These are phyloP conservation scores for Rusavskia elegans DNA, from an alignment of 495 filamentous ascomycete species.

Conservation along the genomic window DNA sequence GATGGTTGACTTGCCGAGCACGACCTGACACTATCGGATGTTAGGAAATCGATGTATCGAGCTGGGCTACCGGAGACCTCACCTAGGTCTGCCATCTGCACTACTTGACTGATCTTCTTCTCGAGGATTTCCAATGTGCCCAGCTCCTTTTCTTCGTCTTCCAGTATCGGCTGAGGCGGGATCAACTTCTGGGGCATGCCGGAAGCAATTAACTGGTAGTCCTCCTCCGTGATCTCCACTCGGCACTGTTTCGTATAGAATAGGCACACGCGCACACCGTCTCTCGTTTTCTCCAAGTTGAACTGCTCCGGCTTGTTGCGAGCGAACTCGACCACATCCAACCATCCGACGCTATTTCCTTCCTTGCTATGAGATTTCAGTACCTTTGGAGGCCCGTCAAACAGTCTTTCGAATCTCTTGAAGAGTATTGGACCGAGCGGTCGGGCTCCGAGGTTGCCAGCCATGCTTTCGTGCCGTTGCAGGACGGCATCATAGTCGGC, in stretches of 20 bases:
- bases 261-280: constrained; percentile 55
- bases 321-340: constrained; percentile 75
- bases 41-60: constrained; percentile 7
- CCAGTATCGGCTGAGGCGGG: constrained; percentile 63
- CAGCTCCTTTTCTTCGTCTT: constrained; percentile 75
- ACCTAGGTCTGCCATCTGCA: constrained; percentile 72
- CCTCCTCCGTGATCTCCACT: constrained; percentile 77
- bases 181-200: constrained; percentile 74
- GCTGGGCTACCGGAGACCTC: constrained; percentile 9
- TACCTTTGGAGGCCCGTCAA: constrained; percentile 63
- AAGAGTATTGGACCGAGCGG: constrained; percentile 69
- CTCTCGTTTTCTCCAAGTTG: constrained; percentile 48
- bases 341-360: constrained; percentile 50
- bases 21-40: constrained; percentile 47
- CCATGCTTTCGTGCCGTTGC: constrained; percentile 71
- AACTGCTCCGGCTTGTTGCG: constrained; percentile 68
- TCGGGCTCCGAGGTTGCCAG: constrained; percentile 69
- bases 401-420: constrained; percentile 71
- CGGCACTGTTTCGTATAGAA: constrained; percentile 67
- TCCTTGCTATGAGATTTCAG: constrained; percentile 50
- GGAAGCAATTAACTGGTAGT: constrained; percentile 65
- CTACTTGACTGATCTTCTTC: constrained; percentile 54
- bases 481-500: constrained; percentile 70
- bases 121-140: constrained; percentile 73
- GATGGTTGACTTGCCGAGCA: constrained; percentile 69